Percentiles rank a stretch among this genome's conserved stretches.
Conservation (phyloP, 352 stramenopile species). For the Pythium folliculosum region DNA sequence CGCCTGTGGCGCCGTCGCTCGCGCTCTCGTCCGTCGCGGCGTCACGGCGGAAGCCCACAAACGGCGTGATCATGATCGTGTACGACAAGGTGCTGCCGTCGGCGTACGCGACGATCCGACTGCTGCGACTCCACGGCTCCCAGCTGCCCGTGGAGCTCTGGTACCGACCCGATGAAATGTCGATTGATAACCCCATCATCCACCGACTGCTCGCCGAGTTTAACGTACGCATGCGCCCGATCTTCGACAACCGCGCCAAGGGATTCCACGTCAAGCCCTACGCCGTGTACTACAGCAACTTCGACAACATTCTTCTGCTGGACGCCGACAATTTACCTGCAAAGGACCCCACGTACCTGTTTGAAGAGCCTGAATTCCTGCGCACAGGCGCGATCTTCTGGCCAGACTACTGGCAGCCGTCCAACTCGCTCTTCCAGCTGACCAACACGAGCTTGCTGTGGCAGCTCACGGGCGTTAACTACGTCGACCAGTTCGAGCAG, state of each 20-base stretch:
- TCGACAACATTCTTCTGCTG: slow-evolving; percentile 81
- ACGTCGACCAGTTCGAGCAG: slow-evolving; percentile 85
- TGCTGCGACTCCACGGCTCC: slow-evolving; percentile 77
- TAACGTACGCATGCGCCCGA: slow-evolving; percentile 78
- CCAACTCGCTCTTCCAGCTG: slow-evolving; percentile 82
- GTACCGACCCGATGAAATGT: slow-evolving; percentile 87
- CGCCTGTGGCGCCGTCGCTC: slow-evolving; percentile 68
- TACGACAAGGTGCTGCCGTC: slow-evolving; percentile 81
- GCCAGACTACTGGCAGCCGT: slow-evolving; percentile 83
- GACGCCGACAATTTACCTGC: slow-evolving; percentile 83
- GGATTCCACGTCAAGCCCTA: slow-evolving; percentile 86
- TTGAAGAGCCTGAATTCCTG: slow-evolving; percentile 76
- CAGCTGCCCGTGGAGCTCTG: slow-evolving; percentile 82
- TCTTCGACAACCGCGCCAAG: slow-evolving; percentile 73
- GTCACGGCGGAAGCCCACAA: slow-evolving; percentile 53
- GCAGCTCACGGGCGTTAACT: slow-evolving; percentile 73
- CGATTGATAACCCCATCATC: slow-evolving; percentile 79
- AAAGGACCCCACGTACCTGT: slow-evolving; percentile 84
- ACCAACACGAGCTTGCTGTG: slow-evolving; percentile 74
- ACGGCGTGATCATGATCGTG: slow-evolving; percentile 84
- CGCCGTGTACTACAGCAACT: slow-evolving; percentile 86
- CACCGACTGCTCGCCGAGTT: slow-evolving; percentile 65
- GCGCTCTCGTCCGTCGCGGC: slow-evolving; percentile 46
- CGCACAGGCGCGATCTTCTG: slow-evolving; percentile 82
- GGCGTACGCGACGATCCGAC: slow-evolving; percentile 76